Evolutionary conservation across 352 stramenopile species (phyloP), one percentile per base, ranked within the genome.

Genomic region (Phytophthora constricta): DNA sequence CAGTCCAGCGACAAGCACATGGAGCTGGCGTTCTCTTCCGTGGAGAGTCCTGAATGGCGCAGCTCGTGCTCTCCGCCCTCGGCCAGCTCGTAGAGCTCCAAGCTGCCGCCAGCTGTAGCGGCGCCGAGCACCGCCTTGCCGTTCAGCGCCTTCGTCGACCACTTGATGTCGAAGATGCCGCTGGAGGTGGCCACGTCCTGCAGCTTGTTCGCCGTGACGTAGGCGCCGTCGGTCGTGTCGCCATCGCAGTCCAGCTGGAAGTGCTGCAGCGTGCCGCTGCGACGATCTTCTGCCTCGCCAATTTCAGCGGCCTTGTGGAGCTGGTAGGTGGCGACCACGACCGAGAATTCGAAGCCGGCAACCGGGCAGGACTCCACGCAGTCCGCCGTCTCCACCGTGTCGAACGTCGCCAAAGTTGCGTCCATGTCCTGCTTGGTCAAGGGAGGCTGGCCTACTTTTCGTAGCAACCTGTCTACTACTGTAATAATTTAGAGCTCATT

Each of bases 1-100:
- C 88, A 96, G 68, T 96, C 88, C 41, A 96, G 72, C 31, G 88
- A 96, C 39, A 96, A 58, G 31, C 84, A 93, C 86, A 95, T 96
- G 17, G 85, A 82, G 26, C 60, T 70, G 0, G 60, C 61, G 28
- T 81, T 55, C 1, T 28, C 72, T 9, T 89, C 76, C 1, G 65
- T 74, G 48, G 65, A 27, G 17, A 90, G 27, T 10, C 69, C 74
- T 25, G 72, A 84, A 49, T 76, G 68, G 14, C 58, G 55, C 13
- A 92, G 60, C n/a, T 47, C 62, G 22, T 54, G n/a, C 1, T 58
- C 39, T 13, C 41, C 31, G 4, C 47, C 46, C 45, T 59, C 50
- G 3, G 1, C 42, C 49, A 93, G 54, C 28, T 82, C 68, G 47
- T 88, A 89, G 17, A 96, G 65, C 65, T 96, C 84, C 17, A 96